Evolutionary conservation across 1,284 basidiomycete genomes (phyloP), one percentile per base, ranked within the genome.

Genomic region (Grifola frondosa): DNA sequence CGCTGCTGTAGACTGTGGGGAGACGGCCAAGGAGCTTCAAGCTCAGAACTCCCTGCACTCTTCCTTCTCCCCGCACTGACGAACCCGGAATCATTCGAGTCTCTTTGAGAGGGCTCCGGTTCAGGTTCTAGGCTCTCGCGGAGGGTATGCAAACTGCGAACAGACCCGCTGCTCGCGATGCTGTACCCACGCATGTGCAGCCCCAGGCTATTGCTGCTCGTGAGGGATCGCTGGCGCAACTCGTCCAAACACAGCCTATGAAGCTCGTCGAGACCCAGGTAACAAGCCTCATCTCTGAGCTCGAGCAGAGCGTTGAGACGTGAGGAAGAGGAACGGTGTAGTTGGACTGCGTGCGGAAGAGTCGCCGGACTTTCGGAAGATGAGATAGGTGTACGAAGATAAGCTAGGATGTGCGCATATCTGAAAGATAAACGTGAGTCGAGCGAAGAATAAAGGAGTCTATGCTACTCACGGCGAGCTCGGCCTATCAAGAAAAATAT

Each of bases 401-500:
- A 89, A 9, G 73, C 64, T 1, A 90, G 65, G 40, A 90, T 74
- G 59, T 88, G 81, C 1, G 68, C 56, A 53, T 88, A 88, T 55
- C 85, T 88, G 52, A 20, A 47, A 5, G 4, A 40, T 29, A 7
- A 25, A 34, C 26, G 26, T 48, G 21, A 13, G 36, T 33, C 39
- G 46, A 32, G 52, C 30, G 48, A 30, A 44, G 16, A 11, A 8
- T 7, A 26, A 19, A 50, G 0, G 21, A 23, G 11, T 21, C n/a
- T n/a, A n/a, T n/a, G 26, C 26, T 13, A 78, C 87, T 71, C 67
- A 91, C 84, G 88, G 83, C 30, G 78, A 69, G 56, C 86, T 88
- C 1, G 87, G 77, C 30, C 88, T 71, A 57, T 91, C 88, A n/a
- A 91, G 68, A 65, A 90, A 90, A n/a, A 90, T 57, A 52, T 88